Conservation (phyloP, 345 rosid genomes). For the Laguncularia racemosa region DNA sequence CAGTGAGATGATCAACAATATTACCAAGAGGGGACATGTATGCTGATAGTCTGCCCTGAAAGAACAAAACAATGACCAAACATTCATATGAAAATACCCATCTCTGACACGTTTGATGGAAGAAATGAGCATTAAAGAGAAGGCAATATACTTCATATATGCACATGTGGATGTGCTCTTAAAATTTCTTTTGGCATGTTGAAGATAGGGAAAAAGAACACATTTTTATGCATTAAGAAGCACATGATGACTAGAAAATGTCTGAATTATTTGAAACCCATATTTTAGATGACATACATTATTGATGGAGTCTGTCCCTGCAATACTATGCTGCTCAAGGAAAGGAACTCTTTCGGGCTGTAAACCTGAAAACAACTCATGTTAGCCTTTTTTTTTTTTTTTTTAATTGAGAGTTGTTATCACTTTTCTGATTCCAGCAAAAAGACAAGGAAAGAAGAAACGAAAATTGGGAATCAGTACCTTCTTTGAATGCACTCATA, state of each 20-base stretch:
- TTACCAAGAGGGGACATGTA: slow-evolving; percentile 16
- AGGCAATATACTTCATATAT: too few species aligned
- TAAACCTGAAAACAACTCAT: slow-evolving; percentile 5
- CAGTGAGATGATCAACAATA: slow-evolving; percentile 19
- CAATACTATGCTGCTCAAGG: slow-evolving; percentile 28
- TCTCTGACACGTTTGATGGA: too few species aligned
- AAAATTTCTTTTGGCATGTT: too few species aligned
- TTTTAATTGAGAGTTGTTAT: too few species aligned
- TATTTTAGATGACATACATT: slow-evolving; percentile 36
- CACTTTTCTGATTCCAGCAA: too few species aligned
- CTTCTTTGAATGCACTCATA: slow-evolving; percentile 29
- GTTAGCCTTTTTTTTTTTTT: not conserved
- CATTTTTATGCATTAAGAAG: not conserved
- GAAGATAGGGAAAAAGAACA: too few species aligned
- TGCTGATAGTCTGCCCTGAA: slow-evolving; percentile 31
- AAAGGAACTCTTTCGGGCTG: slow-evolving; percentile 41
- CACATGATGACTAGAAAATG: slow-evolving; percentile 1
- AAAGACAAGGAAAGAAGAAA: slow-evolving; percentile 3
- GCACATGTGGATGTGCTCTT: too few species aligned
- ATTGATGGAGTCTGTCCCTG: slow-evolving; percentile 21
- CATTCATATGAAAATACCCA: not conserved
- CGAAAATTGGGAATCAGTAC: slow-evolving; percentile 23
- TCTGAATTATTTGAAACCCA: slow-evolving; percentile 2
- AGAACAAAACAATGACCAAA: slow-evolving; percentile 17
- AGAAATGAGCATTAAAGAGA: too few species aligned